Evolutionary conservation across 2,329 filamentous ascomycete genomes (phyloP).

Genomic region (Ceratocystis colombiana): DNA sequence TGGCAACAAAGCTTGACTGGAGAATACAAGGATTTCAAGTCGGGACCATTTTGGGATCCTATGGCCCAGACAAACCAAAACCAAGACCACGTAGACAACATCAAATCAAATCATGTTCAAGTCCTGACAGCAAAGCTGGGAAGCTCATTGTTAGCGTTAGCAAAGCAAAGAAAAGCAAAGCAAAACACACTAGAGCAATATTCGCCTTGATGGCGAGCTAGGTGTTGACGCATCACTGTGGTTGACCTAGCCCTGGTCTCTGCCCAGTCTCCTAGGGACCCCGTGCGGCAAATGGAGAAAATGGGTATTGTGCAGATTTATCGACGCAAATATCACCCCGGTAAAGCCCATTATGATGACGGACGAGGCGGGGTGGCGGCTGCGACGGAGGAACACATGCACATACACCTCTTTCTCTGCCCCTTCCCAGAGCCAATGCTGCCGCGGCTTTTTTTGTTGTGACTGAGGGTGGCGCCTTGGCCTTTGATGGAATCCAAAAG

Average conservation of each 20-base stretch:
- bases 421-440: background rate
- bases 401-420: background rate
- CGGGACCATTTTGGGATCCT: background rate
- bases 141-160: background rate
- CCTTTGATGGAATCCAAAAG: no score
- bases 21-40: constrained; percentile 2
- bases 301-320: background rate
- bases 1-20: constrained; percentile 12
- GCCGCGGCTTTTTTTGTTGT: background rate
- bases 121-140: background rate
- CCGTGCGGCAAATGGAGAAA: background rate
- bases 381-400: background rate
- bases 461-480: no score
- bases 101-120: background rate
- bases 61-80: background rate
- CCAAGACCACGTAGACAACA: background rate
- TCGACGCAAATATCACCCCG: background rate
- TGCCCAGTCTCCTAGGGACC: background rate
- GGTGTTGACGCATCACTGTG: no score
- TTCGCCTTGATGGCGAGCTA: no score
- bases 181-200: no score
- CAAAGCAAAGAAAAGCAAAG: no score
- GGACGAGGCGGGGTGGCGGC: background rate
- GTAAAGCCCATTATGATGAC: background rate
- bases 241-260: background rate